phyloP scores from a whole-genome alignment of 2,329 filamentous ascomycete species.

The Pseudocercospora fuligena region DNA sequence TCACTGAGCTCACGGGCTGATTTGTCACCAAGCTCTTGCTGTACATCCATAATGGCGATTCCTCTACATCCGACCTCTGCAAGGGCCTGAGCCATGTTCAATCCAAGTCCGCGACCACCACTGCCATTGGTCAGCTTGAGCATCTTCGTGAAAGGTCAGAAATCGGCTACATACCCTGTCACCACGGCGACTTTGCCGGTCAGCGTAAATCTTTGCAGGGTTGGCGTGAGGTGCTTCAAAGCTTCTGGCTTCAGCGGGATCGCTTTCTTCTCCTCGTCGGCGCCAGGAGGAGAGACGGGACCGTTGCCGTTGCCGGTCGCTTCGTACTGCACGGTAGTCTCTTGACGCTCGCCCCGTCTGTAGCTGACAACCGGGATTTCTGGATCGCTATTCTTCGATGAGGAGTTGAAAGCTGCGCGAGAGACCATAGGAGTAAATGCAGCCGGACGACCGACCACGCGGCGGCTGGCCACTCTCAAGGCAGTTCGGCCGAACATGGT shows the following conservation, averaged over 20 bases:
- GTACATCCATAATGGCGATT: conserved; percentile 76
- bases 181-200: conserved; percentile 67
- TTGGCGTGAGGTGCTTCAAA: conserved; percentile 62
- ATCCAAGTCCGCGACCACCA: conserved; percentile 76
- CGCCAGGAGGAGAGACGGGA: conserved; percentile 41
- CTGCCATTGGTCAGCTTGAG: conserved; percentile 49
- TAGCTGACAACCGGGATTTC: conserved; percentile 42
- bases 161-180: conserved; percentile 64
- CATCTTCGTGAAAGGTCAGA: neutral
- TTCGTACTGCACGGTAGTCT: conserved; percentile 37
- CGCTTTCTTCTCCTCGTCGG: conserved; percentile 40
- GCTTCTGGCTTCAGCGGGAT: conserved; percentile 44
- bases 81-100: conserved; percentile 78
- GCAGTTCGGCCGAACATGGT: conserved; percentile 31
- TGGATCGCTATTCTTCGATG: conserved; percentile 32
- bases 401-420: conserved; percentile 34
- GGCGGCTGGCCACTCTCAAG: conserved; percentile 25
- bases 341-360: conserved; percentile 38
- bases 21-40: conserved; percentile 74
- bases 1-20: conserved; percentile 71
- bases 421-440: conserved; percentile 22
- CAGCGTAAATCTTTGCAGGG: conserved; percentile 71
- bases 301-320: conserved; percentile 24
- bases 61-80: conserved; percentile 76
- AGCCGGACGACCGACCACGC: conserved; percentile 22